Evolutionary conservation across 768 basidiomycete species (phyloP).

Genomic region (Cystofilobasidium bisporidii): DNA sequence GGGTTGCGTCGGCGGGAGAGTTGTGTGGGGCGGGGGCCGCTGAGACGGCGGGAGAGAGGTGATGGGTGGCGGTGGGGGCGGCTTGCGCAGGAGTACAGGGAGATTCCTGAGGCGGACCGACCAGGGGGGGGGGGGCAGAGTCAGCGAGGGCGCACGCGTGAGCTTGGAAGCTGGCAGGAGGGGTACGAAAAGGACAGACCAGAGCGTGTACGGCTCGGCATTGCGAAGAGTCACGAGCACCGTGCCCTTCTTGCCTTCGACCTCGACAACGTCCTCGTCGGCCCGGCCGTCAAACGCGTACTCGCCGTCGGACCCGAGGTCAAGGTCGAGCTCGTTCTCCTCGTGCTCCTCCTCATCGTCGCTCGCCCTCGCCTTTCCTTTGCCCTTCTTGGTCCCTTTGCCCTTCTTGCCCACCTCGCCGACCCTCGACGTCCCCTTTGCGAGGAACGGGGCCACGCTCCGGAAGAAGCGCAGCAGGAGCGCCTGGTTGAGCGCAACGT

Average conservation of each 20-base stretch:
- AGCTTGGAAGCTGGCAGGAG: no score
- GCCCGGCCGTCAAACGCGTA: conserved; percentile 8
- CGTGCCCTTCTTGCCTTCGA: conserved; percentile 18
- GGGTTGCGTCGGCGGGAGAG: conserved; percentile 48
- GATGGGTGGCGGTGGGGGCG: conserved; percentile 45
- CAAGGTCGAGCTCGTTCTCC: conserved; percentile 16
- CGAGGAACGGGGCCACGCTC: conserved; percentile 56
- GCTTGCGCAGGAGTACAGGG: conserved; percentile 42
- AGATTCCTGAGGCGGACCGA: conserved; percentile 54
- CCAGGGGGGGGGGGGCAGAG: not conserved
- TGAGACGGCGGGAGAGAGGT: conserved; percentile 50
- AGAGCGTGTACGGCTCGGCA: conserved; percentile 73
- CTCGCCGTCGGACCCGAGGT: conserved; percentile 28
- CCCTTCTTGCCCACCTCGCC: conserved; percentile 39
- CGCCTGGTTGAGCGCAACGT: conserved; percentile 78
- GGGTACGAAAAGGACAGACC: conserved; percentile 41
- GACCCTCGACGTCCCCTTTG: conserved; percentile 48
- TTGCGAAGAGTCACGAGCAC: conserved; percentile 73
- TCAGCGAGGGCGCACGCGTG: not conserved
- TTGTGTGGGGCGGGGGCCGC: conserved; percentile 34
- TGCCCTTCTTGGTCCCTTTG: conserved; percentile 29
- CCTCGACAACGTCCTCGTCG: not conserved
- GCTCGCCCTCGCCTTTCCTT: conserved; percentile 23
- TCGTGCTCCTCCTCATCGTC: conserved; percentile 30
- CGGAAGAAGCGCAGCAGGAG: conserved; percentile 73